Percentiles rank a stretch among this genome's conserved stretches.
Evolutionary conservation across 805 yeast genomes (phyloP).

Genomic region (Wickerhamomyces bovis): DNA sequence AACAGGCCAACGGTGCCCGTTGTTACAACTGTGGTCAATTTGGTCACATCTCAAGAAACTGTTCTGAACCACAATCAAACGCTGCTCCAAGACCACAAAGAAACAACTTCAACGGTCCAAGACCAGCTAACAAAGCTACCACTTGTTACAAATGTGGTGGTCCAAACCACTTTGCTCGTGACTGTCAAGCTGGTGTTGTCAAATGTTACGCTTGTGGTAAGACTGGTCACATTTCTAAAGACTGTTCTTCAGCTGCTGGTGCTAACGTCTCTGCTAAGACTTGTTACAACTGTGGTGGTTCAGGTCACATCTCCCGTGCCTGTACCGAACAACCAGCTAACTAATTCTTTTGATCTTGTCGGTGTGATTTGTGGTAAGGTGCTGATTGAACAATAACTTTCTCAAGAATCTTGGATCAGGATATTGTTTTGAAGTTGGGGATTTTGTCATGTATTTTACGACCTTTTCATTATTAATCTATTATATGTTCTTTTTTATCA

Average conservation of each 20-base stretch:
- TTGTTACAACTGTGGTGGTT: slow-evolving; percentile 42
- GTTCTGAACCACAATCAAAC: slow-evolving; percentile 42
- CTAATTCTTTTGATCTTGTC: neutral
- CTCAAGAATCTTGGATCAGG: neutral
- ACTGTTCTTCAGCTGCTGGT: slow-evolving; percentile 57
- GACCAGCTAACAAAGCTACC: slow-evolving; percentile 31
- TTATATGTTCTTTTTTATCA: neutral
- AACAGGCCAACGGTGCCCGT: slow-evolving; percentile 50
- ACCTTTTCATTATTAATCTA: slow-evolving; percentile 5
- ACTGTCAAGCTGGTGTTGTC: slow-evolving; percentile 63
- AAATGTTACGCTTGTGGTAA: slow-evolving; percentile 93
- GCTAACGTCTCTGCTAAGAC: slow-evolving; percentile 29
- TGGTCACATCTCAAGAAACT: slow-evolving; percentile 81
- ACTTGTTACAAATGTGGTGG: slow-evolving; percentile 90
- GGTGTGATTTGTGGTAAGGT: slow-evolving; percentile 5
- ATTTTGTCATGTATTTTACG: slow-evolving; percentile 14
- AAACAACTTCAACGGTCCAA: slow-evolving; percentile 12
- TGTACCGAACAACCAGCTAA: slow-evolving; percentile 33
- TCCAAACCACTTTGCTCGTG: slow-evolving; percentile 89
- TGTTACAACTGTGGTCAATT: slow-evolving; percentile 75
- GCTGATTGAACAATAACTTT: slow-evolving; percentile 1
- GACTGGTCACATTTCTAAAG: slow-evolving; percentile 83
- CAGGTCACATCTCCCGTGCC: slow-evolving; percentile 86
- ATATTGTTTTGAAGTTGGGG: slow-evolving; percentile 5
- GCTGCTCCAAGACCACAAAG: slow-evolving; percentile 14